Evolutionary conservation across 192 early-diverging fungal genomes (phyloP), one percentile per base, ranked within the genome.

Genomic region (Entomortierella lignicola): DNA sequence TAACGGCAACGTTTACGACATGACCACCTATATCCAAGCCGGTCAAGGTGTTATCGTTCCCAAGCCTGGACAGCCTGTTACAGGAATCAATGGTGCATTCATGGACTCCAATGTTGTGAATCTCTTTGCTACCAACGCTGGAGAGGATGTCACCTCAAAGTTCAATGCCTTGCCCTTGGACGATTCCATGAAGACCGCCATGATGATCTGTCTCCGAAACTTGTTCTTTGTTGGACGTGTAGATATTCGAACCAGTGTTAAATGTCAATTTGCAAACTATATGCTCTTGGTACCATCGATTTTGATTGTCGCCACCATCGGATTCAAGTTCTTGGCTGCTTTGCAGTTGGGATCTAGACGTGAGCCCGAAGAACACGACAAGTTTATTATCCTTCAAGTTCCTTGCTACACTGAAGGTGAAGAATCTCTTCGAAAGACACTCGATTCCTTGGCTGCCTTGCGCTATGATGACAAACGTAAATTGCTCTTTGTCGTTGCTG

Each of bases 331-430:
- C 71, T 83, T 99, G 59, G 95, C 97, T n/a, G 96, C 97, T 4
- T 84, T 98, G 66, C 94, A 97, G 71, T 81, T 97, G 42, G 93
- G 92, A 37, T 83, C 89, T 7, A 87, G 89, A 53, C 88, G 89
- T 31, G 87, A 88, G 62, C 93, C 94, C 1, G 92, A 97, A 69
- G 91, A 94, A 26, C 87, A 93, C 70, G 91, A 94, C 74, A 92
- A 94, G 71, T 97, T 98, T 83, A 93, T 97, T 66, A 92, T 99
- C 50, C 92, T 91, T 75, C 96, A 96, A 77, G 93, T 98, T 17
- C 96, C 97, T 13, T 98, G 97, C 85, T 99, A 99, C 83, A 98
- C 97, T 12, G 98, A 99, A 81, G 94, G 93, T 62, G 98, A 99
- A 70, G 93, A 91, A 27, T 98, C 98, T 3, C 85, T 99, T 47